Conservation (phyloP, 495 filamentous ascomycete species). For the Talaromyces stipitatus region DNA sequence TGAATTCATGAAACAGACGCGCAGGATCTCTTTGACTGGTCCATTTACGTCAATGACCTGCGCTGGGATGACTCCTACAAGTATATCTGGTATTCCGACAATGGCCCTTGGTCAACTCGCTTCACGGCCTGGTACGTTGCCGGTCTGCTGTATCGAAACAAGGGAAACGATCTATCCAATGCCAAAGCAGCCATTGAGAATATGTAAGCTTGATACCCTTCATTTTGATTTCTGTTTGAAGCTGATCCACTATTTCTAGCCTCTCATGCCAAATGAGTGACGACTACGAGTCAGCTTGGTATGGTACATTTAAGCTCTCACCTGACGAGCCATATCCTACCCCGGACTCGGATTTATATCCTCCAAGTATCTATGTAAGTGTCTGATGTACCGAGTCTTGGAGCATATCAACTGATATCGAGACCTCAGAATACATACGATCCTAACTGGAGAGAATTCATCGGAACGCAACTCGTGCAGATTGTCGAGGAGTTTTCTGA, state of each 20-base stretch:
- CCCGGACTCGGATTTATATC: conserved; percentile 18
- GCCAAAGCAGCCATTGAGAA: conserved; percentile 20
- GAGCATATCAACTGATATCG: neutral
- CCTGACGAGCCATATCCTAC: conserved; percentile 22
- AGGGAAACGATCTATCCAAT: conserved; percentile 18
- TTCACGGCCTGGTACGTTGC: conserved; percentile 26
- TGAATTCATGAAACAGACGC: conserved; percentile 10
- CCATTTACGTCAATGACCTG: conserved; percentile 20
- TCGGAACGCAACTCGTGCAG: conserved; percentile 21
- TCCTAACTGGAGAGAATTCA: conserved; percentile 24
- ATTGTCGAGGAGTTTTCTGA: conserved; percentile 23
- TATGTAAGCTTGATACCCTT: conserved; percentile 10
- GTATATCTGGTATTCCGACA: conserved; percentile 19
- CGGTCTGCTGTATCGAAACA: conserved; percentile 19
- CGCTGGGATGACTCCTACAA: conserved; percentile 24
- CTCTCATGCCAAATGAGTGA: conserved; percentile 17
- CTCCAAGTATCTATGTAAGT: conserved; percentile 21
- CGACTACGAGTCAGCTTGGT: conserved; percentile 17
- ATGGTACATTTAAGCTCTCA: conserved; percentile 22
- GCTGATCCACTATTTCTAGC: neutral
- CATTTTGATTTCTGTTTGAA: neutral
- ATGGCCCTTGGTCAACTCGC: conserved; percentile 22
- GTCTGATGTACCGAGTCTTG: neutral
- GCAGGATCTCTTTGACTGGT: conserved; percentile 21
- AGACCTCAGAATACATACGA: conserved; percentile 16